Conservation (phyloP, 148 eudicot genomes). For the Talinum fruticosum region DNA sequence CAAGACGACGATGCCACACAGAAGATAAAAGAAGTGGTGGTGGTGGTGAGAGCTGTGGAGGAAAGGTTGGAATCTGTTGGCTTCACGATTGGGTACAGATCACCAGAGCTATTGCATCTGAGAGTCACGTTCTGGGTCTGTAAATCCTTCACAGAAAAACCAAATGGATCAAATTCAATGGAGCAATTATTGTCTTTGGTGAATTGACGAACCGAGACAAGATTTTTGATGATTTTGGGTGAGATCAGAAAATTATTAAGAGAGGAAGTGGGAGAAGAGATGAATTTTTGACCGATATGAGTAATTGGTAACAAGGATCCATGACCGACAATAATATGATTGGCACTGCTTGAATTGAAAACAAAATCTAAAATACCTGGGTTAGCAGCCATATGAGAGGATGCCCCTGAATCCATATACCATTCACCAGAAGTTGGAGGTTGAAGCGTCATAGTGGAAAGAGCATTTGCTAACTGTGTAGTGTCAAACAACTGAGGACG, state of each 20-base stretch:
- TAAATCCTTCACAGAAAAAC: constrained; percentile 3
- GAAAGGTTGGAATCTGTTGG: not conserved
- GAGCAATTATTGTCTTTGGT: not conserved
- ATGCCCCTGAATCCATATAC: not conserved
- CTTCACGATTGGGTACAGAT: not conserved
- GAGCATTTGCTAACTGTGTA: not conserved
- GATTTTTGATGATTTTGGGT: constrained; percentile 1
- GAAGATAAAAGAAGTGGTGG: not conserved
- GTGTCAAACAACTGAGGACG: not conserved
- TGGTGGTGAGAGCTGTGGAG: not conserved
- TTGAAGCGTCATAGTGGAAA: not conserved
- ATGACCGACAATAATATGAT: not conserved
- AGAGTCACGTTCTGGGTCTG: not conserved
- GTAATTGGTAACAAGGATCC: not conserved
- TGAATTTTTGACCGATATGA: too few relatives aligned
- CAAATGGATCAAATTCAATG: constrained; percentile 7
- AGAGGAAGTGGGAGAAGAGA: too few relatives aligned
- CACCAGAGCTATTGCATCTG: constrained; percentile 4
- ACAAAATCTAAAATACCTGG: not conserved
- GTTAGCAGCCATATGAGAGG: not conserved
- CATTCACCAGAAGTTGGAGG: not conserved
- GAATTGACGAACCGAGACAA: constrained; percentile 1
- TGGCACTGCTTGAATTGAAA: not conserved
- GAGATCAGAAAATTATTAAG: not conserved
- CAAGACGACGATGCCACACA: not conserved